Percentiles rank a stretch among this genome's conserved stretches.
Evolutionary conservation across 371 early-diverging fungal species (phyloP).

Genomic region (Choanephora cucurbitarum): DNA sequence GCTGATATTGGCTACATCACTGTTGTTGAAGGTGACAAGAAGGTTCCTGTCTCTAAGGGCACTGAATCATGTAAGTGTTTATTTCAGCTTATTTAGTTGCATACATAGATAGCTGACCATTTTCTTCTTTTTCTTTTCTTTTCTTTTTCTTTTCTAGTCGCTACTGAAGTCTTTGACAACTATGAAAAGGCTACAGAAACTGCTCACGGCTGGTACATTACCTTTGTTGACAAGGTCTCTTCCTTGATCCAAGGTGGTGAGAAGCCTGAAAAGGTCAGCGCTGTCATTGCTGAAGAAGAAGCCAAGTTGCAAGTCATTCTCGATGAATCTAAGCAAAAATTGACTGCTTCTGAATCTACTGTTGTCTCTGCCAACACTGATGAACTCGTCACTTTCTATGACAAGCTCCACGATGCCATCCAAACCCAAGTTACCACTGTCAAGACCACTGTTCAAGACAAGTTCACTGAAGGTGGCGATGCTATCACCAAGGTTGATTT

Average conservation of each 20-base stretch:
- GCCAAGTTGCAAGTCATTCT: background rate
- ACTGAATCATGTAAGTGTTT: background rate
- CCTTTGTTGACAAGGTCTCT: background rate
- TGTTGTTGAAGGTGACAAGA: conserved; percentile 58
- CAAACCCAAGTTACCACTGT: conserved; percentile 6
- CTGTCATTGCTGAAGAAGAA: conserved; percentile 3
- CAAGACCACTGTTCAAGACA: conserved; percentile 7
- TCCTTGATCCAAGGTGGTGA: conserved; percentile 7
- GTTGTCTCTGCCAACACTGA: background rate
- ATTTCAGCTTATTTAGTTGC: no score
- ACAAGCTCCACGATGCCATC: conserved; percentile 6
- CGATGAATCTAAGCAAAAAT: background rate
- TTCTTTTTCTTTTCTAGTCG: background rate
- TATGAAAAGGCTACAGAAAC: background rate
- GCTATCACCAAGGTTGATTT: background rate
- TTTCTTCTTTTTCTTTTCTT: background rate
- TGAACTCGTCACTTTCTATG: background rate
- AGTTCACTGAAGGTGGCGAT: background rate
- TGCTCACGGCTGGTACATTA: background rate
- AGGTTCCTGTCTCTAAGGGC: conserved; percentile 51
- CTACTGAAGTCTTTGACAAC: background rate
- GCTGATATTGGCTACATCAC: background rate
- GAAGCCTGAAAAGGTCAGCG: background rate
- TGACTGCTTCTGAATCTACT: background rate
- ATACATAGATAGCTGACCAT: background rate